phyloP scores from a whole-genome alignment of 2,329 filamentous ascomycete species.

The Coccinonectria pachysandricola region DNA sequence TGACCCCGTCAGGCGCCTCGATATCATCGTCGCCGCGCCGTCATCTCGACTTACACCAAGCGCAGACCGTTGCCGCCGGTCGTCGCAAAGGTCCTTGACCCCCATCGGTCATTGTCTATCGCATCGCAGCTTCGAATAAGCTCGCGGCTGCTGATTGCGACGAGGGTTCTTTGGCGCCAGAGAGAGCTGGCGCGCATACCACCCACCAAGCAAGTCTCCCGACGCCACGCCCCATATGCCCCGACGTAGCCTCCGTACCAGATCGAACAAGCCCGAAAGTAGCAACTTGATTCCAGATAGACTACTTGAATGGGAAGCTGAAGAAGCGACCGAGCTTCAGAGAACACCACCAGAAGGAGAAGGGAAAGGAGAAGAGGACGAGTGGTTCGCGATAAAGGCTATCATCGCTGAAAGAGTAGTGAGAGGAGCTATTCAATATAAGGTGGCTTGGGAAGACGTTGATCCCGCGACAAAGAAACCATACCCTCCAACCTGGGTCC shows the following conservation, averaged over 20 bases:
- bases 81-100: slow-evolving; percentile 15
- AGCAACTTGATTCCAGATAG: no score
- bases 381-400: no score
- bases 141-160: slow-evolving; percentile 6
- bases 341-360: no score
- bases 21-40: slow-evolving; percentile 16
- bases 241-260: no score
- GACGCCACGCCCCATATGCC: no score
- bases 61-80: slow-evolving; percentile 20
- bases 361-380: no score
- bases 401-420: slow-evolving; percentile 21
- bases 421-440: slow-evolving; percentile 21
- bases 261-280: no score
- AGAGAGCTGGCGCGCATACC: slow-evolving; percentile 3
- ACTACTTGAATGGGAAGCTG: no score
- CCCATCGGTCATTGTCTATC: slow-evolving; percentile 1
- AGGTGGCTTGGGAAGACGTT: slow-evolving; percentile 32
- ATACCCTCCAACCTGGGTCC: slow-evolving; percentile 26
- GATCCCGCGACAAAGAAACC: no score
- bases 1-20: slow-evolving; percentile 14
- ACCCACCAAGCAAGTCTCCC: no score
- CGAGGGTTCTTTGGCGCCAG: slow-evolving; percentile 4
- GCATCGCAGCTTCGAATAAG: slow-evolving; percentile 1
- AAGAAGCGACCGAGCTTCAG: no score
- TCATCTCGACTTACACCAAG: slow-evolving; percentile 24